Conservation (phyloP, 1,284 basidiomycete genomes). For the Leccinum fuscescens region DNA sequence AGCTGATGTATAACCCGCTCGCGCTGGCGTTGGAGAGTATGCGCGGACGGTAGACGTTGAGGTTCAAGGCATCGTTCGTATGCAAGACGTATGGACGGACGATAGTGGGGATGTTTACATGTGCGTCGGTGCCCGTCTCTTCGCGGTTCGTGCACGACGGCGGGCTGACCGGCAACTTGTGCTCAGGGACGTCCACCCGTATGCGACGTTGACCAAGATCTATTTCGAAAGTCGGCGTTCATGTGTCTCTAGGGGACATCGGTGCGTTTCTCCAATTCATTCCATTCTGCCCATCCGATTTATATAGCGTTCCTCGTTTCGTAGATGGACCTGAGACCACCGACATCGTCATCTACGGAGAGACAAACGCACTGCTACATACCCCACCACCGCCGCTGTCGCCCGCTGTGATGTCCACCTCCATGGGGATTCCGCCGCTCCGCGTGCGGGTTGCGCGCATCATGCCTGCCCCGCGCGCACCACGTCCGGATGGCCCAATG, state of each 20-base stretch:
- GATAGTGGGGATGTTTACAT: slow-evolving; percentile 42
- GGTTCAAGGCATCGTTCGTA: slow-evolving; percentile 52
- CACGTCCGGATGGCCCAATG: slow-evolving; percentile 29
- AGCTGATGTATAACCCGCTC: slow-evolving; percentile 63
- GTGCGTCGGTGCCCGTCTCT: slow-evolving; percentile 47
- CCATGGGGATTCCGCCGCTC: slow-evolving; percentile 30
- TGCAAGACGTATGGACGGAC: slow-evolving; percentile 61
- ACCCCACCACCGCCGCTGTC: slow-evolving; percentile 8
- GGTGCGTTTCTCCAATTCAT: too few species aligned
- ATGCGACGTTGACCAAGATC: slow-evolving; percentile 38
- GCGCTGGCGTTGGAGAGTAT: slow-evolving; percentile 72
- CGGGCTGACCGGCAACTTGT: neutral
- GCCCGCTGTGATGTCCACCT: slow-evolving; percentile 6
- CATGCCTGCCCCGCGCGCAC: too few species aligned
- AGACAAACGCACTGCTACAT: slow-evolving; percentile 29
- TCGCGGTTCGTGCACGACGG: neutral
- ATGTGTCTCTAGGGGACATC: slow-evolving; percentile 24
- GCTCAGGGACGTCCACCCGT: slow-evolving; percentile 66
- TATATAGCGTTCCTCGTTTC: too few species aligned
- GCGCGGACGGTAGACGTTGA: slow-evolving; percentile 37
- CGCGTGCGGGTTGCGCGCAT: slow-evolving; percentile 35
- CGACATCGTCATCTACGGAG: slow-evolving; percentile 26
- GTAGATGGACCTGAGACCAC: too few species aligned
- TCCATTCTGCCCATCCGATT: slow-evolving; percentile 35
- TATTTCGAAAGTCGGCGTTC: slow-evolving; percentile 44